Evolutionary conservation across 2,329 filamentous ascomycete species (phyloP), one percentile per base, ranked within the genome.

Genomic region (Didymella keratinophila): DNA sequence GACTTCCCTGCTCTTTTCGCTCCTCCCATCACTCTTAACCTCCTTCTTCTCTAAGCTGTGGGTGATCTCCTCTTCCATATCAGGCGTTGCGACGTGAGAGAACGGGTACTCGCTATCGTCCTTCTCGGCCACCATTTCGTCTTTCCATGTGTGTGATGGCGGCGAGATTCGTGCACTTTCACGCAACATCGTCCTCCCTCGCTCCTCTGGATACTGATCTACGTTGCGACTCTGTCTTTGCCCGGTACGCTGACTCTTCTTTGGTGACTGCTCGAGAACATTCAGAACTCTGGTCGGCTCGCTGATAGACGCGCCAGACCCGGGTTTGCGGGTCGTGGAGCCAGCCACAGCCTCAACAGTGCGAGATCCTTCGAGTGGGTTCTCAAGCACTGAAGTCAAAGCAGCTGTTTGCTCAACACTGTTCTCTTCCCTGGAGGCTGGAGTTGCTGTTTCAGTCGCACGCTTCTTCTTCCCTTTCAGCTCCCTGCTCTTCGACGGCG

Each of bases 401-500:
- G 66, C 61, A 69, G 66, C 63, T 62, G 63, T 37, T 54, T 64
- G 59, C 53, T 73, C 68, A 57, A 67, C 58, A 70, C 70, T 64
- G 60, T 76, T 70, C 68, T 74, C 65, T 66, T 44, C 51, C 46
- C 50, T 50, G 30, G 27, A 41, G n/a, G 41, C 45, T 36, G 39
- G 20, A 9, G 39, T 18, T 34, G n/a, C 18, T 10, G 11, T 25
- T 9, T 50, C 27, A 16, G 63, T 63, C 5, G 56, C 50, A 20
- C 68, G 69, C 52, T 68, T 71, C 68, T 81, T 80, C 70, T 81
- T 82, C 18, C 75, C 72, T 63, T 81, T 82, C 9, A 72, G 69
- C 60, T 81, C 81, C 72, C 80, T 82, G 32, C 69, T 71, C 68
- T 81, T 82, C 39, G 76, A 74, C 46, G 75, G 71, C 3, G 68